A percentile compares a stretch with the other conserved stretches of the same genome.
Conservation (phyloP, 129 eudicot species). For the Dittrichia graveolens region DNA sequence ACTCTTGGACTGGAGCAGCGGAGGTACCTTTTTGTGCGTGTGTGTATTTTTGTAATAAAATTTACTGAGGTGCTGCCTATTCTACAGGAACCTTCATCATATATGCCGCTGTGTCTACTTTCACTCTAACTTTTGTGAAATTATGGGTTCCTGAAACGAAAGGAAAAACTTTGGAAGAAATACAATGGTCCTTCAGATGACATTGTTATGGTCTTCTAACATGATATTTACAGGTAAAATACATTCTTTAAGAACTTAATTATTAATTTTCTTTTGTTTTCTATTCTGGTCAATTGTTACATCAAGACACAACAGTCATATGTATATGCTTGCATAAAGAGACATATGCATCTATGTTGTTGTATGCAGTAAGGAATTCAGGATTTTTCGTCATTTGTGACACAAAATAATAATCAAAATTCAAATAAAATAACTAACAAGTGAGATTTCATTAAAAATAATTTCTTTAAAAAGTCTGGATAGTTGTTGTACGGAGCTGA, state of each 20-base stretch:
- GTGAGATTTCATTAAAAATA: too few species aligned
- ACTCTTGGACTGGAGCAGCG: conserved; percentile 75
- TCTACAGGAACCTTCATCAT: conserved; percentile 71
- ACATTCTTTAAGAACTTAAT: conserved; percentile 8
- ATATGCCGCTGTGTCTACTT: conserved; percentile 55
- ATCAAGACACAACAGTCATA: too few species aligned
- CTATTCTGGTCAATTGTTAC: too few species aligned
- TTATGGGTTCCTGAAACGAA: conserved; percentile 91
- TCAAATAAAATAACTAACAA: too few species aligned
- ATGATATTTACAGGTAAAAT: conserved; percentile 25
- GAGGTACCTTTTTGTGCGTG: conserved; percentile 59
- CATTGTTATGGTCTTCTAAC: conserved; percentile 12
- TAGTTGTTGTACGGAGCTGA: too few species aligned
- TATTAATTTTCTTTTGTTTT: too few species aligned
- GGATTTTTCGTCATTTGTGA: too few species aligned
- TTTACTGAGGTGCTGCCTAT: conserved; percentile 9
- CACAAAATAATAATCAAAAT: too few species aligned
- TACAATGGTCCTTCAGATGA: conserved; percentile 72
- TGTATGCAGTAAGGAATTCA: too few species aligned
- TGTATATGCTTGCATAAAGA: too few species aligned
- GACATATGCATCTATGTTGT: too few species aligned
- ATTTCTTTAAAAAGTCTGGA: too few species aligned
- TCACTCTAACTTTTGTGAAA: conserved; percentile 58
- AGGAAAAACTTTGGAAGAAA: conserved; percentile 84
- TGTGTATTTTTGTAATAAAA: conserved; percentile 16